Conservation (phyloP, 2,329 filamentous ascomycete genomes). For the Colletotrichum cordylinicola region DNA sequence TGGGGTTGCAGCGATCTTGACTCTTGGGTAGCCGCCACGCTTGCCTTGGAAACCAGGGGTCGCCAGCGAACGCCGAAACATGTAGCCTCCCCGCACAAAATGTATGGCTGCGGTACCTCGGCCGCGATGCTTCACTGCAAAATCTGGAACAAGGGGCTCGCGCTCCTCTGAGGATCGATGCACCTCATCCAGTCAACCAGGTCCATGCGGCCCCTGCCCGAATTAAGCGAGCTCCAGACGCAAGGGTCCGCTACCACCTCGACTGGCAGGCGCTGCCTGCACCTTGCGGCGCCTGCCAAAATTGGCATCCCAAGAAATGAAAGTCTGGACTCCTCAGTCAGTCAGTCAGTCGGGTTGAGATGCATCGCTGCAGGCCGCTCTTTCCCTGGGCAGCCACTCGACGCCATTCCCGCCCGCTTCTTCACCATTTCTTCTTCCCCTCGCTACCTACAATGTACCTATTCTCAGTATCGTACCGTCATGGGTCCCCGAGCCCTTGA, state of each 20-base stretch:
- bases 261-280: slow-evolving; percentile 10
- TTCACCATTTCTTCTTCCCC: neutral
- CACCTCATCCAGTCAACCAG: slow-evolving; percentile 26
- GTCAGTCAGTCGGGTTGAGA: neutral
- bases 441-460: neutral
- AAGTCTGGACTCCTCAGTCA: neutral
- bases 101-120: slow-evolving; percentile 6
- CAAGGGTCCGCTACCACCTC: slow-evolving; percentile 14
- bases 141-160: slow-evolving; percentile 23
- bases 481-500: neutral
- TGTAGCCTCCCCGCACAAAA: neutral
- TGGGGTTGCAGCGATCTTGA: slow-evolving; percentile 14
- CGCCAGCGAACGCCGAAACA: slow-evolving; percentile 5
- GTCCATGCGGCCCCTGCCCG: slow-evolving; percentile 10
- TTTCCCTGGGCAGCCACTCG: neutral
- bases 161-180: slow-evolving; percentile 6
- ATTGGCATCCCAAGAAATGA: slow-evolving; percentile 6
- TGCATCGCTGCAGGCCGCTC: neutral
- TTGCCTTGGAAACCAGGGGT: neutral
- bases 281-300: slow-evolving; percentile 20
- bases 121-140: slow-evolving; percentile 12
- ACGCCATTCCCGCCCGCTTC: slow-evolving; percentile 4
- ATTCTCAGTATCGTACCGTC: neutral
- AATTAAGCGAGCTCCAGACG: slow-evolving; percentile 17
- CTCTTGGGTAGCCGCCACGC: slow-evolving; percentile 13